Percentiles rank a stretch among this genome's conserved stretches.
phyloP scores from a whole-genome alignment of 2,329 filamentous ascomycete species.

The Pseudopithomyces chartarum region DNA sequence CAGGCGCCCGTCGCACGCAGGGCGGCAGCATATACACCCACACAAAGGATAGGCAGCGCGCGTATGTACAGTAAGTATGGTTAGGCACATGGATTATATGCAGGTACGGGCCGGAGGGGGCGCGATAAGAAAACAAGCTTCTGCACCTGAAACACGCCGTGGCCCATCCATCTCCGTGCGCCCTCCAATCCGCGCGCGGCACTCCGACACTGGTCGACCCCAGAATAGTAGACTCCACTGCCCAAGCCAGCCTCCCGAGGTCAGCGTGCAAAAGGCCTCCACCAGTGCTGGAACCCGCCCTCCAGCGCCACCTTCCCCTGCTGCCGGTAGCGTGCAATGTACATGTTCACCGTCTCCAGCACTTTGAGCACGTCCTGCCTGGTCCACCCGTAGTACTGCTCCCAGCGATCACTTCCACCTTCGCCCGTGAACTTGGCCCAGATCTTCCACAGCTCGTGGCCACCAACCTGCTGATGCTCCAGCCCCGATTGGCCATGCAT shows the following conservation, averaged over 20 bases:
- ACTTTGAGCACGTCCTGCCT: constrained; percentile 26
- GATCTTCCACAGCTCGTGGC: constrained; percentile 26
- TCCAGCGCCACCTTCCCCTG: constrained; percentile 29
- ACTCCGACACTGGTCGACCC: not conserved
- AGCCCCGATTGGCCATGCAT: constrained; percentile 29
- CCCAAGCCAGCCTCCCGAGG: not conserved
- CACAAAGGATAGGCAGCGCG: too few species aligned
- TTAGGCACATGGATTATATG: not conserved
- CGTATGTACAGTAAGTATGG: too few species aligned
- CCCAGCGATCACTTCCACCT: constrained; percentile 6
- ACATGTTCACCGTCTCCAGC: constrained; percentile 33
- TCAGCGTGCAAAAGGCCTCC: constrained; percentile 17
- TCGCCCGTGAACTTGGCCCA: constrained; percentile 16
- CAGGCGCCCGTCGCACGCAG: not conserved
- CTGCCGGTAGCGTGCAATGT: constrained; percentile 35
- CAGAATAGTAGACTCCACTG: not conserved
- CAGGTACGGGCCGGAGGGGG: constrained; percentile 5
- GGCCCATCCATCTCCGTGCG: not conserved
- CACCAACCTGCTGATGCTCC: constrained; percentile 13
- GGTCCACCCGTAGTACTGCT: constrained; percentile 29
- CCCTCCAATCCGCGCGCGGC: not conserved
- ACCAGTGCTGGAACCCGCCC: constrained; percentile 30
- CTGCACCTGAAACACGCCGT: constrained; percentile 10
- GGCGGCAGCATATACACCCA: constrained; percentile 3
- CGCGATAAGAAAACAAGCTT: constrained; percentile 14